A percentile compares a stretch with the other conserved stretches of the same genome.
Evolutionary conservation across 345 rosid genomes (phyloP).

Genomic region (Sonneratia caseolaris): DNA sequence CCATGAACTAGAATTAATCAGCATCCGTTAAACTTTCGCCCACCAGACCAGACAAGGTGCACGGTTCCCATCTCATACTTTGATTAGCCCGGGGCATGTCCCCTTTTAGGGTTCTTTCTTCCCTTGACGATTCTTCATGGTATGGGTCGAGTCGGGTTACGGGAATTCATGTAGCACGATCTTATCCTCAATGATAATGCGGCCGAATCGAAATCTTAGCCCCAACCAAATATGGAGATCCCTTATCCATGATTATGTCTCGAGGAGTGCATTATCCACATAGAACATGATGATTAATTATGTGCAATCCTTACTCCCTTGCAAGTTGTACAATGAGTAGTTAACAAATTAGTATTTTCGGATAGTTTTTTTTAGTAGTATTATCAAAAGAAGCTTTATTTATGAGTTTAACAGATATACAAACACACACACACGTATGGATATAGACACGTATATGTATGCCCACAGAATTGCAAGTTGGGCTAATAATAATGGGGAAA

Average conservation of each 20-base stretch:
- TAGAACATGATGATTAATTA: not conserved
- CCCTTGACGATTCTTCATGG: not conserved
- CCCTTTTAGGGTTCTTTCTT: not conserved
- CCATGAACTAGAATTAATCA: no score
- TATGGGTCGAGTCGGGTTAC: not conserved
- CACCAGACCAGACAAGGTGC: no score
- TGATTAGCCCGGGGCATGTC: not conserved
- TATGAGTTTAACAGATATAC: no score
- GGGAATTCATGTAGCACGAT: not conserved
- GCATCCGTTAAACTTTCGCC: no score
- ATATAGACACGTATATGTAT: not conserved
- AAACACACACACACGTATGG: not conserved
- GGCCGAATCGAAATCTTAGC: not conserved
- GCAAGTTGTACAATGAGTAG: not conserved
- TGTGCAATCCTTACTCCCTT: not conserved
- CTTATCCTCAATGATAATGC: not conserved
- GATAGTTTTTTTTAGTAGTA: no score
- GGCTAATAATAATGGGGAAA: slow-evolving; percentile 26
- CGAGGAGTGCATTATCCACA: not conserved
- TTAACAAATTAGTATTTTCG: no score
- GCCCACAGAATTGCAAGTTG: slow-evolving; percentile 9
- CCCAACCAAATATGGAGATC: not conserved
- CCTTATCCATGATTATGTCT: not conserved
- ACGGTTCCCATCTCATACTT: no score
- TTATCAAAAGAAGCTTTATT: no score